A percentile compares a stretch with the other conserved stretches of the same genome.
phyloP scores from a whole-genome alignment of 2,329 filamentous ascomycete species.

The Tolypocladium cylindrosporum region DNA sequence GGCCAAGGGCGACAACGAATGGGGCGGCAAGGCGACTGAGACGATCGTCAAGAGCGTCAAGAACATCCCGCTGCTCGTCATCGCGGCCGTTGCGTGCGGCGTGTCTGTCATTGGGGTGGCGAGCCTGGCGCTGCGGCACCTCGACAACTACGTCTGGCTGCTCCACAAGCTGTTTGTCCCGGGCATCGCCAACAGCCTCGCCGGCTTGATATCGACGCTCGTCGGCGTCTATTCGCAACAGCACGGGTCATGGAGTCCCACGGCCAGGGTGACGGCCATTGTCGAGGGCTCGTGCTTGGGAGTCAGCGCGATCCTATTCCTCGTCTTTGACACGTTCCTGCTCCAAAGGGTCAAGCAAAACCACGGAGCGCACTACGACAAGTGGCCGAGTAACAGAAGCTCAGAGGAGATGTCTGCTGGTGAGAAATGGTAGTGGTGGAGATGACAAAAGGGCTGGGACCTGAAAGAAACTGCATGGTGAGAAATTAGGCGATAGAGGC shows the following conservation, averaged over 20 bases:
- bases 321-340: slow-evolving; percentile 19
- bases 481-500: not conserved
- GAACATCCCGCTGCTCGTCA: slow-evolving; percentile 29
- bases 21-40: slow-evolving; percentile 9
- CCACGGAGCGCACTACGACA: slow-evolving; percentile 14
- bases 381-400: slow-evolving; percentile 4
- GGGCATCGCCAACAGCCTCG: slow-evolving; percentile 33
- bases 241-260: slow-evolving; percentile 31
- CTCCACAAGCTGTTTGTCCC: slow-evolving; percentile 40
- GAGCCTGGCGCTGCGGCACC: slow-evolving; percentile 32
- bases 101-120: slow-evolving; percentile 24
- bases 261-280: slow-evolving; percentile 24
- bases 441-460: not conserved
- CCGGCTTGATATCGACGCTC: slow-evolving; percentile 38
- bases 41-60: slow-evolving; percentile 14
- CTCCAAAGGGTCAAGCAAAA: slow-evolving; percentile 18
- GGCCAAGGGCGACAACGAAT: slow-evolving; percentile 6
- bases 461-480: not conserved
- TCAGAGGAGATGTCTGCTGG: not conserved
- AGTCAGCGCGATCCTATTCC: slow-evolving; percentile 16
- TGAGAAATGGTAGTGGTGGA: not conserved
- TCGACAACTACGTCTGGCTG: slow-evolving; percentile 43
- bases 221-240: slow-evolving; percentile 39
- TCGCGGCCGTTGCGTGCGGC: slow-evolving; percentile 31
- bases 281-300: slow-evolving; percentile 21